A percentile compares a stretch with the other conserved stretches of the same genome.
These are phyloP conservation scores for Globisporangium camurandrum DNA, from an alignment of 352 stramenopile genomes.

Conservation along the genomic window DNA sequence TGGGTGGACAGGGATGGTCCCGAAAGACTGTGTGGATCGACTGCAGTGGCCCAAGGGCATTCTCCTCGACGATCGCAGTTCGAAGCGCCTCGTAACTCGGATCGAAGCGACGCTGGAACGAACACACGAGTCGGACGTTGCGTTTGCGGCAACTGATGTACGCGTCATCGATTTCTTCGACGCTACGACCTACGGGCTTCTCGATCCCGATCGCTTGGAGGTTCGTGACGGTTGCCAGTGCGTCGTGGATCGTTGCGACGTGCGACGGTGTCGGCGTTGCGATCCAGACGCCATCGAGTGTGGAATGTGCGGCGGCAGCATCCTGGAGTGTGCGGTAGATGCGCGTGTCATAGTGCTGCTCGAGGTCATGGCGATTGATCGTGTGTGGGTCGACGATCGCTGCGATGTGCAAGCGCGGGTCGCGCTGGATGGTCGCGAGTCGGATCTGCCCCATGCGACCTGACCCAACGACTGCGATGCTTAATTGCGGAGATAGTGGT, in stretches of 20 bases:
- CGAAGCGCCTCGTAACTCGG: slow-evolving; percentile 71
- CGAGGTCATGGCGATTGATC: slow-evolving; percentile 13
- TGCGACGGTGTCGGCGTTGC: slow-evolving; percentile 70
- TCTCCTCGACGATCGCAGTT: slow-evolving; percentile 30
- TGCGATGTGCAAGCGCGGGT: slow-evolving; percentile 45
- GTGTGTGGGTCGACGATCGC: slow-evolving; percentile 50
- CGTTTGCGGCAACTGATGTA: slow-evolving; percentile 43
- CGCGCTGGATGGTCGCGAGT: slow-evolving; percentile 40
- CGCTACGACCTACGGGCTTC: slow-evolving; percentile 53
- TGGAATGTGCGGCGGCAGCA: slow-evolving; percentile 16
- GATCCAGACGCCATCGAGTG: slow-evolving; percentile 60
- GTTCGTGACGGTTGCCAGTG: slow-evolving; percentile 10
- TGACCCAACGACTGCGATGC: slow-evolving; percentile 58
- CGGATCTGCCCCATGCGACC: slow-evolving; percentile 77
- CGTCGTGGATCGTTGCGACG: slow-evolving; percentile 37
- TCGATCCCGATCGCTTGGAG: slow-evolving; percentile 61
- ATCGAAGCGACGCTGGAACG: slow-evolving; percentile 90
- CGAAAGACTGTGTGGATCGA: slow-evolving; percentile 86
- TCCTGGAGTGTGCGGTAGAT: slow-evolving; percentile 31
- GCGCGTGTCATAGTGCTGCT: slow-evolving; percentile 33
- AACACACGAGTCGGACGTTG: slow-evolving; percentile 77
- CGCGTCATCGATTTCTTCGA: slow-evolving; percentile 52
- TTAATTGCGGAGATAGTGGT: slow-evolving; percentile 22
- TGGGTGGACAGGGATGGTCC: slow-evolving; percentile 83
- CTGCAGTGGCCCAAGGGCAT: slow-evolving; percentile 54